Evolutionary conservation across 768 basidiomycete species (phyloP).

Genomic region (Russula olivacea): DNA sequence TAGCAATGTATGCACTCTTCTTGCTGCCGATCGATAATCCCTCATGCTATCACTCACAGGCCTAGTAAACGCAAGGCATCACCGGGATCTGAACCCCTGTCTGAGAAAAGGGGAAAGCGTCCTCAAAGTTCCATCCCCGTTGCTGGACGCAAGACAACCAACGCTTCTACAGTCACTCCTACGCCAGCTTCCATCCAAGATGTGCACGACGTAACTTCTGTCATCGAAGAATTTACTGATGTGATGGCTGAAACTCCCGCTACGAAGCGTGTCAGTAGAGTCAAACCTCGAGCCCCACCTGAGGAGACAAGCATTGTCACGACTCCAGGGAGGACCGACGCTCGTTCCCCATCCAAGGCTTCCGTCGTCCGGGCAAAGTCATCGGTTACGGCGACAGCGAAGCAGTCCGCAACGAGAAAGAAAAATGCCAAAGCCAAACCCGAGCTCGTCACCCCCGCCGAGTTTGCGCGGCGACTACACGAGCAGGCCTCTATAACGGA

Average conservation of each 20-base stretch:
- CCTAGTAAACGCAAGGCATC: conserved; percentile 11
- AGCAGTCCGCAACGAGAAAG: conserved; percentile 5
- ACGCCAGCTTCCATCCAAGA: conserved; percentile 6
- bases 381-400: background rate
- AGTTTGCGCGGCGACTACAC: conserved; percentile 18
- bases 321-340: background rate
- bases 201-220: conserved; percentile 3
- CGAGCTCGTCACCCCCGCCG: conserved; percentile 18
- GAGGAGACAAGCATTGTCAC: conserved; percentile 19
- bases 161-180: background rate
- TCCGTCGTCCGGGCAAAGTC: background rate
- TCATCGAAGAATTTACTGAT: conserved; percentile 17
- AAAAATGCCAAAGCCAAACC: conserved; percentile 11
- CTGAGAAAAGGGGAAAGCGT: background rate
- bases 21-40: background rate
- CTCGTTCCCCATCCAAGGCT: background rate
- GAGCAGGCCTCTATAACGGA: background rate
- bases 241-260: background rate
- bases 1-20: conserved; percentile 6
- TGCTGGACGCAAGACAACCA: background rate
- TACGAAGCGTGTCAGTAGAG: background rate
- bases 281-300: background rate
- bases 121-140: background rate
- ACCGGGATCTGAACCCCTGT: conserved; percentile 6
- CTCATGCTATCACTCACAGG: conserved; percentile 8